Evolutionary conservation across 2,329 filamentous ascomycete genomes (phyloP).

Genomic region (Nigrograna mackinnonii): DNA sequence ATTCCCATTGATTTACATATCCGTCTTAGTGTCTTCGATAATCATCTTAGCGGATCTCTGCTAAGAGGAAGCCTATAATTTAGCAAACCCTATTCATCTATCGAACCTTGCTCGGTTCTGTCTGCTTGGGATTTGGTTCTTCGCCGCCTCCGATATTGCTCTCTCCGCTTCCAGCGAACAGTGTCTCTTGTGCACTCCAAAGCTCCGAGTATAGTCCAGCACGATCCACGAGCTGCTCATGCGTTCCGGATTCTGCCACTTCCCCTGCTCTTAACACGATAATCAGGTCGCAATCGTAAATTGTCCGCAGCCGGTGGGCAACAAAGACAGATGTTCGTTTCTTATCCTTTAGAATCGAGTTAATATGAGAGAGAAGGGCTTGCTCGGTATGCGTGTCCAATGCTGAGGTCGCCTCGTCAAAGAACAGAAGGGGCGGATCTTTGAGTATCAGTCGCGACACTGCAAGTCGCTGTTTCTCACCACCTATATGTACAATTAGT

Average conservation of each 20-base stretch:
- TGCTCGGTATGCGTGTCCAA: conserved; percentile 94
- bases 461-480: conserved; percentile 90
- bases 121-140: too few relatives aligned
- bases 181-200: conserved; percentile 65
- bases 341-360: conserved; percentile 88
- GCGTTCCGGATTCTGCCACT: conserved; percentile 89
- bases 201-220: conserved; percentile 85
- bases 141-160: too few relatives aligned
- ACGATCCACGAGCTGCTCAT: conserved; percentile 77
- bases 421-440: conserved; percentile 88
- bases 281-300: conserved; percentile 89
- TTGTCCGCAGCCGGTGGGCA: conserved; percentile 87
- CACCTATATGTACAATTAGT: conserved; percentile 53
- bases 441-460: conserved; percentile 84
- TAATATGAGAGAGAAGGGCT: conserved; percentile 87
- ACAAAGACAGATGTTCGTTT: conserved; percentile 90
- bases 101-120: too few relatives aligned
- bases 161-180: neutral
- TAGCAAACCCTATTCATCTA: too few relatives aligned
- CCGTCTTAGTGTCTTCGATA: too few relatives aligned
- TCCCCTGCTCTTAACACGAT: conserved; percentile 83
- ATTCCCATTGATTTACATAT: too few relatives aligned
- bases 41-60: too few relatives aligned
- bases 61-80: too few relatives aligned
- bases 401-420: conserved; percentile 92